Base-by-base conservation (phyloP, 371 early-diverging fungal species). In the Mucor circinelloides region DNA sequence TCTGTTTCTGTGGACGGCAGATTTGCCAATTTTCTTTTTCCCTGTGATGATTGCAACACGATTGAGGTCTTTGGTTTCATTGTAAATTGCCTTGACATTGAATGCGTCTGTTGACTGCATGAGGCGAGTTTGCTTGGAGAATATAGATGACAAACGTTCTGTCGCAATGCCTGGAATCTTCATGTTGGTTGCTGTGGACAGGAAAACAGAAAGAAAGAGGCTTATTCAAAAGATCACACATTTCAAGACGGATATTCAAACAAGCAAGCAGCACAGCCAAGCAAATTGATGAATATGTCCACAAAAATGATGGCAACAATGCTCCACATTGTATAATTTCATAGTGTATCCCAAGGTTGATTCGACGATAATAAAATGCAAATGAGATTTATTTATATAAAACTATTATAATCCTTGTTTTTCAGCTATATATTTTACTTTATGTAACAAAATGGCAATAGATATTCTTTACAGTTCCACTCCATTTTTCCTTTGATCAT, bases 1-100 rank as follows among this genome's bases (percentile, higher is more conserved):
- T 57, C 68, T 58, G 19, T 67, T 67, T 44, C 76, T 56, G 17
- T 64, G 44, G 4, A 76, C 76, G 27, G 76, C 76, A 25, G 63
- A 63, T 52, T 76, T 76, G 25, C 76, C 60, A 4, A 76, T 32
- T 6, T 54, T 48, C 44, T 76, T 76, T 55, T 76, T 76, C 0
- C 73, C 70, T 10, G 72, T 60, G 23, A 76, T 63, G n/a, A 72
- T 44, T 6, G 58, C 52, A 9, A 63, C 63, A n/a, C 66, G 58
- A 27, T 58, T 62, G 6, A 36, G n/a, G 1, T 61, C 15, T 2
- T 27, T 28, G 31, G 48, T 48, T 6, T 36, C 17, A 60, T 67
- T 71, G 0, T 21, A 17, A 21, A 64, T 46, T 6, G 63, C 66
- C 55, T 72, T 72, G n/a, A 66, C 23, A 17, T 27, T 4, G 55